Evolutionary conservation across 768 basidiomycete genomes (phyloP).

Genomic region (Chalciporus chontae): DNA sequence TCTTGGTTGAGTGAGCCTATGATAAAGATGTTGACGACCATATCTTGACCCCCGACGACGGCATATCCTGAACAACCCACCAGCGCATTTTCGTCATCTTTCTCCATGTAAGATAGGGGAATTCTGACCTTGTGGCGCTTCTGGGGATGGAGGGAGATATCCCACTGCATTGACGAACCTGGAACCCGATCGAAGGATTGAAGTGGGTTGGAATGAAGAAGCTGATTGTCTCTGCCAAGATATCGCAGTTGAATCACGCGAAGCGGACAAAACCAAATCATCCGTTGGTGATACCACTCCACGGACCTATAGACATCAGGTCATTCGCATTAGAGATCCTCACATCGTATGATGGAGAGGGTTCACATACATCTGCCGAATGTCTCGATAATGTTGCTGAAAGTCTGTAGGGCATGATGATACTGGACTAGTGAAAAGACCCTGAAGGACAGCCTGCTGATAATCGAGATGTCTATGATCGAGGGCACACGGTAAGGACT

Average conservation of each 20-base stretch:
- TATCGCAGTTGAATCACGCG: slow-evolving; percentile 89
- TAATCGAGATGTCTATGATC: too few species aligned
- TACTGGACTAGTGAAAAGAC: background rate
- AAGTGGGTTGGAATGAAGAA: slow-evolving; percentile 50
- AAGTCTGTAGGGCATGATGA: slow-evolving; percentile 67
- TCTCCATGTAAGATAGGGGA: background rate
- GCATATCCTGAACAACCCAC: slow-evolving; percentile 58
- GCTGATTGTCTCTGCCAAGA: slow-evolving; percentile 64
- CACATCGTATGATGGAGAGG: slow-evolving; percentile 2
- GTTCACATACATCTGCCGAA: slow-evolving; percentile 62
- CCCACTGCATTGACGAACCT: slow-evolving; percentile 81
- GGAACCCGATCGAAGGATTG: slow-evolving; percentile 59
- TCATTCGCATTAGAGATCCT: background rate
- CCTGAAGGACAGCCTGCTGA: background rate
- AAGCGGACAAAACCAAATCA: slow-evolving; percentile 81
- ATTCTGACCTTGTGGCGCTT: slow-evolving; percentile 65
- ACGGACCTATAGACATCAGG: slow-evolving; percentile 61
- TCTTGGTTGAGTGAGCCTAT: slow-evolving; percentile 50
- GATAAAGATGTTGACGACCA: slow-evolving; percentile 80
- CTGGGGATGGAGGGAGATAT: slow-evolving; percentile 65
- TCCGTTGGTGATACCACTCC: slow-evolving; percentile 73
- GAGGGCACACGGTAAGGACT: too few species aligned
- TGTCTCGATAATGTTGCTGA: slow-evolving; percentile 71
- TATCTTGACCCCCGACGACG: slow-evolving; percentile 87
- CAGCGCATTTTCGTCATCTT: slow-evolving; percentile 2